A percentile compares a stretch with the other conserved stretches of the same genome.
Conservation (phyloP, 345 rosid genomes). For the Ceriops zippeliana region DNA sequence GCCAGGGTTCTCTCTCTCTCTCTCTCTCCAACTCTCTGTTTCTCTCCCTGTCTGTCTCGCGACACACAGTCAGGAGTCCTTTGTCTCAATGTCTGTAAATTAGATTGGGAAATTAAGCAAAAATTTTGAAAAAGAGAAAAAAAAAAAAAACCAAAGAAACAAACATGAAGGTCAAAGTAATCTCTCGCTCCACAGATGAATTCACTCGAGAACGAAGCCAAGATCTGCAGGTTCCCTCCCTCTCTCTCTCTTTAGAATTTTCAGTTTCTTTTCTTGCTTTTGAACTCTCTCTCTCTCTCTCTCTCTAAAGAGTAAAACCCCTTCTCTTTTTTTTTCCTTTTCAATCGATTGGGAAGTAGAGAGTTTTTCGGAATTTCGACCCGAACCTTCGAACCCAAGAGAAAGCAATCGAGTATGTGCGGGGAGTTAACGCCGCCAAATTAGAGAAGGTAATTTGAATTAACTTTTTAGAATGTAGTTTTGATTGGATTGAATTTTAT, state of each 20-base stretch:
- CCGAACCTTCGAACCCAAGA: conserved; percentile 76
- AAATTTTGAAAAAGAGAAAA: too few species aligned
- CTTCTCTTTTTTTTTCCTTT: too few species aligned
- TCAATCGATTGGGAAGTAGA: conserved; percentile 30
- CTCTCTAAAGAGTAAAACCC: not conserved
- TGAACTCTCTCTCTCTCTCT: not conserved
- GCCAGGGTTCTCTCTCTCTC: too few species aligned
- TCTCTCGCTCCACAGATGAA: conserved; percentile 81
- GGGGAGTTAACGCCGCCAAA: conserved; percentile 93
- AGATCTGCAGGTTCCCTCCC: conserved; percentile 66
- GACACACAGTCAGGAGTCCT: too few species aligned
- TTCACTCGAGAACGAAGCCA: conserved; percentile 96
- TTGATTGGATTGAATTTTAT: not conserved
- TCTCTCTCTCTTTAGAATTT: not conserved
- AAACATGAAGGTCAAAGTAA: conserved; percentile 71
- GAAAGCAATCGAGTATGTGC: conserved; percentile 80
- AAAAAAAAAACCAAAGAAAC: not conserved
- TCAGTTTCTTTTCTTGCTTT: not conserved
- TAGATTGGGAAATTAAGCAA: too few species aligned
- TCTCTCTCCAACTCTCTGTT: too few species aligned
- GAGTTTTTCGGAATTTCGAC: conserved; percentile 85
- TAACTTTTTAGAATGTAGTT: not conserved
- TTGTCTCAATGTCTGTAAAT: too few species aligned
- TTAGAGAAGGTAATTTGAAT: conserved; percentile 58
- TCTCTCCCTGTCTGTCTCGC: too few species aligned